Conservation (phyloP, 805 yeast genomes). For the Zygotorulaspora danielsina region DNA sequence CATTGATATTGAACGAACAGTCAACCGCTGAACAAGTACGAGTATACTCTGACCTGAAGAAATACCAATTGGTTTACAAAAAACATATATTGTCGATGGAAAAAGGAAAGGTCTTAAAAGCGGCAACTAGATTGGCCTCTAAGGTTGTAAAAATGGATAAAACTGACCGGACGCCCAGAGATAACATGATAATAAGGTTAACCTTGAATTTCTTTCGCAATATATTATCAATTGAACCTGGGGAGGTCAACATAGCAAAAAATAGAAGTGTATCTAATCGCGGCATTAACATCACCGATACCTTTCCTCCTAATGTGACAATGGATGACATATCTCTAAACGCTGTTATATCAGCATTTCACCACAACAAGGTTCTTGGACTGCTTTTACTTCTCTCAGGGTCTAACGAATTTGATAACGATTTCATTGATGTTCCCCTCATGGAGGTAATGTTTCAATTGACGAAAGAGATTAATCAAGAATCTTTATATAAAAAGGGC, state of each 20-base stretch:
- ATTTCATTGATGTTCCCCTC: constrained; percentile 55
- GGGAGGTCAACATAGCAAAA: constrained; percentile 47
- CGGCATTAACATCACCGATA: constrained; percentile 28
- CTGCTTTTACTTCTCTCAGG: constrained; percentile 69
- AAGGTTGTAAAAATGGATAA: constrained; percentile 52
- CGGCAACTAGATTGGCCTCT: constrained; percentile 63
- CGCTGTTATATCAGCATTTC: constrained; percentile 53
- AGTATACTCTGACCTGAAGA: constrained; percentile 56
- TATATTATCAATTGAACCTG: constrained; percentile 71
- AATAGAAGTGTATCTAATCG: constrained; percentile 36
- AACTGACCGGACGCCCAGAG: constrained; percentile 60
- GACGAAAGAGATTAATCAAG: constrained; percentile 50
- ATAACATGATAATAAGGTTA: constrained; percentile 65
- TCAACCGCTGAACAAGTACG: constrained; percentile 54
- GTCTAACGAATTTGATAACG: constrained; percentile 57
- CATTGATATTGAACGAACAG: constrained; percentile 61
- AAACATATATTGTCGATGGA: constrained; percentile 54
- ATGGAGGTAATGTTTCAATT: constrained; percentile 67
- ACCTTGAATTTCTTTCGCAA: constrained; percentile 74
- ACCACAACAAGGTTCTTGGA: constrained; percentile 67
- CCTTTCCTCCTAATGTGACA: constrained; percentile 53
- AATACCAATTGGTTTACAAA: constrained; percentile 69
- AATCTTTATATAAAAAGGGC: constrained; percentile 13
- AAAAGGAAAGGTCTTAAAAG: constrained; percentile 59
- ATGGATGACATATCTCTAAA: constrained; percentile 65